These are phyloP conservation scores for Blastomyces percursus DNA, from an alignment of 2,329 filamentous ascomycete genomes.

Conservation along the genomic window DNA sequence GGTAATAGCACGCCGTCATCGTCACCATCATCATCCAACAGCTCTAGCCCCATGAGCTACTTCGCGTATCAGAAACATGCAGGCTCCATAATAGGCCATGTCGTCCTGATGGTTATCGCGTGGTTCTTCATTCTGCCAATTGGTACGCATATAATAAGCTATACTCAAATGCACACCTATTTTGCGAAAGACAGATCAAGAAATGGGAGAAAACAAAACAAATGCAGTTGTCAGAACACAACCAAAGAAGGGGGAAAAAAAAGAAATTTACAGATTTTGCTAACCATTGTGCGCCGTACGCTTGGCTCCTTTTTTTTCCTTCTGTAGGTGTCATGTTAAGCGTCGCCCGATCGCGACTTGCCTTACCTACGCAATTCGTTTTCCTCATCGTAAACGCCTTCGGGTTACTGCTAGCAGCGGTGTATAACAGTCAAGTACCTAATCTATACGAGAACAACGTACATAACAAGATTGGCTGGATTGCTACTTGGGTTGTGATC, in stretches of 20 bases:
- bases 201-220: no score
- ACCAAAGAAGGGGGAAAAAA: neutral
- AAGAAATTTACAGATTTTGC: neutral
- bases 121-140: conserved; percentile 66
- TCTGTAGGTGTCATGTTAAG: conserved; percentile 70
- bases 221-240: neutral
- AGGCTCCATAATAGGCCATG: conserved; percentile 54
- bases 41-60: conserved; percentile 31
- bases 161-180: neutral
- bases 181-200: neutral
- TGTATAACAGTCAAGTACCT: conserved; percentile 72
- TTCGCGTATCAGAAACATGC: conserved; percentile 33
- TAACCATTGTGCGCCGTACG: neutral
- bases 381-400: conserved; percentile 55
- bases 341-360: conserved; percentile 64
- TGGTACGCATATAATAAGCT: conserved; percentile 42
- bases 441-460: conserved; percentile 78
- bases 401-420: conserved; percentile 52
- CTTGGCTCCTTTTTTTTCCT: conserved; percentile 4
- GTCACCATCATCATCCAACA: conserved; percentile 14
- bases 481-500: conserved; percentile 59
- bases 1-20: neutral
- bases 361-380: conserved; percentile 55
- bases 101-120: conserved; percentile 55
- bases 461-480: conserved; percentile 84